Conservation (phyloP, 1,139 yeast species). For the Saccharomyces pastorianus region DNA sequence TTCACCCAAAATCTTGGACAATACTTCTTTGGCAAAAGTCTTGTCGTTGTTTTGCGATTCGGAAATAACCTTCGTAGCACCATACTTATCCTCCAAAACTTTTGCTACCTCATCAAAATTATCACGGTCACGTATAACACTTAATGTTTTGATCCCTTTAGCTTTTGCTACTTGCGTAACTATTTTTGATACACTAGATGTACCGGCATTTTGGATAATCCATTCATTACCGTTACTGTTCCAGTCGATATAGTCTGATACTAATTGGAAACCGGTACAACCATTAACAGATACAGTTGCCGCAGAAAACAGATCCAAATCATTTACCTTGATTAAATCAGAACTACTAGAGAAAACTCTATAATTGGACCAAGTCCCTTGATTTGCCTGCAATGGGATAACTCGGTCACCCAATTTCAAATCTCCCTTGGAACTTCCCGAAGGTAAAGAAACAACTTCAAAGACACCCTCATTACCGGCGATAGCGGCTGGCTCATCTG, state of each 20-base stretch:
- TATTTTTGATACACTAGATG: constrained; percentile 90
- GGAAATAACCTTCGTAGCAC: constrained; percentile 86
- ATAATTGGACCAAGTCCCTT: constrained; percentile 94
- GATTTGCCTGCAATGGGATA: constrained; percentile 70
- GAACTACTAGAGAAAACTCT: constrained; percentile 45
- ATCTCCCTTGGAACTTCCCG: constrained; percentile 34
- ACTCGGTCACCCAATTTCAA: constrained; percentile 81
- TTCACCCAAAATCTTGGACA: constrained; percentile 53
- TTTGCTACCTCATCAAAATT: constrained; percentile 48
- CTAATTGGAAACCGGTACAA: constrained; percentile 83
- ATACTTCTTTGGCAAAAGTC: constrained; percentile 52
- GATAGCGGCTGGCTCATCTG: constrained; percentile 58
- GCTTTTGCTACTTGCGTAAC: constrained; percentile 80
- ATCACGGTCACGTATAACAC: constrained; percentile 80
- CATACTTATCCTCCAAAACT: constrained; percentile 52
- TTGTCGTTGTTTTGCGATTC: constrained; percentile 72
- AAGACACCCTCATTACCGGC: constrained; percentile 94
- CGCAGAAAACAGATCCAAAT: constrained; percentile 44
- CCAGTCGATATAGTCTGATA: constrained; percentile 59
- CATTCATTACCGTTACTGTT: constrained; percentile 59
- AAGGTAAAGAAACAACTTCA: constrained; percentile 71
- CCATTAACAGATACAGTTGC: constrained; percentile 92
- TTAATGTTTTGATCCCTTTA: constrained; percentile 73
- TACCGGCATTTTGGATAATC: constrained; percentile 95
- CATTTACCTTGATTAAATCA: constrained; percentile 45